A percentile compares a stretch with the other conserved stretches of the same genome.
Conservation (phyloP, 2,329 filamentous ascomycete genomes). For the Claviceps arundinis region DNA sequence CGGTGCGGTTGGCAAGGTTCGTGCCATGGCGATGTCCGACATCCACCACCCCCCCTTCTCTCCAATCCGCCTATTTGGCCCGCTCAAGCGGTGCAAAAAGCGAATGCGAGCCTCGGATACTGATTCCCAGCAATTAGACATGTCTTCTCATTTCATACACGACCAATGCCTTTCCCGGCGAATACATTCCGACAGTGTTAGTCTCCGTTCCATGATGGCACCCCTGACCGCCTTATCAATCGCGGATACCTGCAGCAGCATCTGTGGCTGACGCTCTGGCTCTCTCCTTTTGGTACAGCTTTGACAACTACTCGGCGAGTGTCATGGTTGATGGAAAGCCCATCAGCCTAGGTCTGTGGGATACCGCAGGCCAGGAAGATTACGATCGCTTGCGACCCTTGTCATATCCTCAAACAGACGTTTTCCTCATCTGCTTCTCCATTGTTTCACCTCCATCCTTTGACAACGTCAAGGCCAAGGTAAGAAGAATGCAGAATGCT, state of each 20-base stretch:
- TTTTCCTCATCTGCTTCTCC: slow-evolving; percentile 97
- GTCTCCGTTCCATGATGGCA: slow-evolving; percentile 20
- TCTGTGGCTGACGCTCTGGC: slow-evolving; percentile 1
- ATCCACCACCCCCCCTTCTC: neutral
- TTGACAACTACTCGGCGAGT: slow-evolving; percentile 98
- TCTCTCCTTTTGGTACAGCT: slow-evolving; percentile 37
- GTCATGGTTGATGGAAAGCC: slow-evolving; percentile 98
- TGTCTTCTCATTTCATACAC: slow-evolving; percentile 99
- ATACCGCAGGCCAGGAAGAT: slow-evolving; percentile 97
- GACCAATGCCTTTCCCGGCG: slow-evolving; percentile 98
- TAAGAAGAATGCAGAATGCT: slow-evolving; percentile 26
- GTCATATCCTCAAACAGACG: slow-evolving; percentile 96
- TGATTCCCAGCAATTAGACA: slow-evolving; percentile 46
- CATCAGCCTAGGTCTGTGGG: slow-evolving; percentile 92
- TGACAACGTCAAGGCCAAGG: slow-evolving; percentile 98
- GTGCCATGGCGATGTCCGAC: slow-evolving; percentile 1
- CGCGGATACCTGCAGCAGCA: slow-evolving; percentile 2
- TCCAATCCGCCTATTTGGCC: neutral
- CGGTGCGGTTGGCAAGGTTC: slow-evolving; percentile 86
- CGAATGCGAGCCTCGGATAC: neutral
- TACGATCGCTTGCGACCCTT: slow-evolving; percentile 90
- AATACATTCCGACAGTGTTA: slow-evolving; percentile 98
- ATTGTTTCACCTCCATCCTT: slow-evolving; percentile 96
- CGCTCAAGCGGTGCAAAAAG: neutral
- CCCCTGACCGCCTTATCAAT: slow-evolving; percentile 1